Base-by-base conservation (phyloP, 2,329 filamentous ascomycete species). In the Xylaria sp. region DNA sequence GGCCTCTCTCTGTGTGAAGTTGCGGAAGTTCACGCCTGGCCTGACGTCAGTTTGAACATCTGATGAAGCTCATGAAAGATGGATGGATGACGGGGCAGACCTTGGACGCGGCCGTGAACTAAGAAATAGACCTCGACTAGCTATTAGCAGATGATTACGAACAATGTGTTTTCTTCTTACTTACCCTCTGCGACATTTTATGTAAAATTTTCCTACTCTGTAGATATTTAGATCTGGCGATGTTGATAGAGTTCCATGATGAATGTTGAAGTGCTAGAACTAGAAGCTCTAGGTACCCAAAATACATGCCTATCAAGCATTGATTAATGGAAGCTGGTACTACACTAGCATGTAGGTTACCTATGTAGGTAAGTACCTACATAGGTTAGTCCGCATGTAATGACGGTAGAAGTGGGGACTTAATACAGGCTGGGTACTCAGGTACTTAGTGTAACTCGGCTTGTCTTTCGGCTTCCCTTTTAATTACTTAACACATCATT, bases 101-200 rank as follows among this genome's bases (percentile, higher is more conserved):
- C 90, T 85, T 93, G 90, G 13, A 93, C 91, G 44, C 84, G 84
- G 61, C 90, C 90, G 72, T 92, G 88, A 65, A 89, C 90, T 17
- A 86, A 79, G 75, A 90, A 91, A 72, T 87, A 87, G 36, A 89
- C 79, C 87, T 90, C 22, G 5, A 61, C 45, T 5, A 45, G 29
- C 7, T 54, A 33, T 38, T 56, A 56, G 15, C 4, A 15, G 1
- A 10, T 56, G 4, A 10, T 27, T 47, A 5, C 6, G 17, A 63
- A 61, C 31, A 13, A 10, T 17, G 38, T 57, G 3, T 44, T 33
- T 20, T 47, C 10, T 59, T 22, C 13, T 3, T 1, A 29, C 64
- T 56, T 67, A 69, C 71, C 49, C 69, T 72, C 62, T 71, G 66
- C 36, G 71, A 67, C 69, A 72, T 72, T 33, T 44, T 69, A 29